Evolutionary conservation across 2,329 filamentous ascomycete species (phyloP).

Genomic region (Aspergillus viridinutans): DNA sequence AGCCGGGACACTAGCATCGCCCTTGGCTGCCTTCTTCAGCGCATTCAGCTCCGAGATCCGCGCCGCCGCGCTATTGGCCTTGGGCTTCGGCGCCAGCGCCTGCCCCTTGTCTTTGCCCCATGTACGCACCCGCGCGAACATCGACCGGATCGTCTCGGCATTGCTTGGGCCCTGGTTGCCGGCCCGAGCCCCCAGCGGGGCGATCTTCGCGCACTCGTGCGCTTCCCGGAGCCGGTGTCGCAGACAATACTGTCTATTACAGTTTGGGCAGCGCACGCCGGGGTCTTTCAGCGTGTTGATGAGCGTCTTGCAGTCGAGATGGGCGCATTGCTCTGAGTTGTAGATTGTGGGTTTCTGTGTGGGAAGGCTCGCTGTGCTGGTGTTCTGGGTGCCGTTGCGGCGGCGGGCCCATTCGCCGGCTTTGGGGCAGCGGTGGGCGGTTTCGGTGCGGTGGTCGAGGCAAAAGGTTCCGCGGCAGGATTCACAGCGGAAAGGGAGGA

Average conservation of each 20-base stretch:
- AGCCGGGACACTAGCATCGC: conserved; percentile 71
- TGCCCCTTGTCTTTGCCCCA: conserved; percentile 68
- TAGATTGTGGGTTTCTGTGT: conserved; percentile 52
- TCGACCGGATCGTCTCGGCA: conserved; percentile 64
- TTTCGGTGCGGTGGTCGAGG: conserved; percentile 87
- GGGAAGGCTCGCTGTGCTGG: conserved; percentile 24
- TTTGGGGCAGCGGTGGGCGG: conserved; percentile 65
- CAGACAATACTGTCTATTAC: conserved; percentile 49
- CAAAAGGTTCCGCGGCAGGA: conserved; percentile 83
- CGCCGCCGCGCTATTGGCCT: conserved; percentile 50
- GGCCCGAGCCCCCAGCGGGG: conserved; percentile 51
- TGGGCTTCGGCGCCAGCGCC: conserved; percentile 54
- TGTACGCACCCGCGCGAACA: conserved; percentile 70
- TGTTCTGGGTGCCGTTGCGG: conserved; percentile 27
- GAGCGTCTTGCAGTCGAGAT: conserved; percentile 48
- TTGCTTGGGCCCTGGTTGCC: conserved; percentile 42
- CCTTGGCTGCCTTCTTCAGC: conserved; percentile 84
- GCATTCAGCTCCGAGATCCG: conserved; percentile 67
- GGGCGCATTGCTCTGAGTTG: conserved; percentile 50
- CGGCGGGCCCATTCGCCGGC: conserved; percentile 59
- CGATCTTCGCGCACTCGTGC: conserved; percentile 76
- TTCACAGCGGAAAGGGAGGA: conserved; percentile 90
- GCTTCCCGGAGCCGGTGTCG: conserved; percentile 56
- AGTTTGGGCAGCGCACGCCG: conserved; percentile 48
- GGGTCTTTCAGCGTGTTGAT: conserved; percentile 50